Evolutionary conservation across 306 rosid genomes (phyloP).

Genomic region (Casuarina cunninghamiana): DNA sequence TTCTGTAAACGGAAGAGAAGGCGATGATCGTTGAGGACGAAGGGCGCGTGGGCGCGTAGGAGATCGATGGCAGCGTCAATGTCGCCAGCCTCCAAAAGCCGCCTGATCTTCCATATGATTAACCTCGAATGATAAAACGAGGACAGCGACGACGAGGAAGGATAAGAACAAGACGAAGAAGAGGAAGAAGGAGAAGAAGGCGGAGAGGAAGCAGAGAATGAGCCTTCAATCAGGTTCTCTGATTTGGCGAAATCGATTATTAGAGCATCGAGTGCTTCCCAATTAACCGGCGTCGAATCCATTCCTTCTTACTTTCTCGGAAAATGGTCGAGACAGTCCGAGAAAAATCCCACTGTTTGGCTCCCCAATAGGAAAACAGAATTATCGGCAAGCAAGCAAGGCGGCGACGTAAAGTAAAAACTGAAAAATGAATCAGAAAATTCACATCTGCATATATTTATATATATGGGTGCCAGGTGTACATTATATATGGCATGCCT

Average conservation of each 20-base stretch:
- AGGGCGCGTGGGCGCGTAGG: conserved; percentile 82
- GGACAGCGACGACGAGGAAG: conserved; percentile 58
- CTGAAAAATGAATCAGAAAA: conserved; percentile 6
- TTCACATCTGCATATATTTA: not conserved
- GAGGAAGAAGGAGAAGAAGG: conserved; percentile 34
- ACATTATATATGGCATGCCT: not conserved
- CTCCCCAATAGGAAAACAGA: conserved; percentile 9
- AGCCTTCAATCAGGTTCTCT: conserved; percentile 78
- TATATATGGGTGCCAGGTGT: conserved; percentile 32
- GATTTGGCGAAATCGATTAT: conserved; percentile 88
- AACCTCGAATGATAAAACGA: conserved; percentile 82
- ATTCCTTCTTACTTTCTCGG: conserved; percentile 32
- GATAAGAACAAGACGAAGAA: conserved; percentile 28
- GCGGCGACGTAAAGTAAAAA: conserved; percentile 53
- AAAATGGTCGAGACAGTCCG: conserved; percentile 16
- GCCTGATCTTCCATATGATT: conserved; percentile 81
- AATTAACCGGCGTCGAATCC: conserved; percentile 83
- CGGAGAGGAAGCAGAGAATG: conserved; percentile 28
- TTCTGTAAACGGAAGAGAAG: conserved; percentile 93
- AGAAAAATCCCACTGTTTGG: conserved; percentile 7
- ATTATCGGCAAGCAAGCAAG: conserved; percentile 28
- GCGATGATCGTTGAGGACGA: conserved; percentile 72
- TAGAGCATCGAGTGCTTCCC: conserved; percentile 90
- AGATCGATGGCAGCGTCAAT: conserved; percentile 68
- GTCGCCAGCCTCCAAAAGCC: conserved; percentile 65